Evolutionary conservation across 1,284 basidiomycete species (phyloP).

Genomic region (Tylopilus sp.): DNA sequence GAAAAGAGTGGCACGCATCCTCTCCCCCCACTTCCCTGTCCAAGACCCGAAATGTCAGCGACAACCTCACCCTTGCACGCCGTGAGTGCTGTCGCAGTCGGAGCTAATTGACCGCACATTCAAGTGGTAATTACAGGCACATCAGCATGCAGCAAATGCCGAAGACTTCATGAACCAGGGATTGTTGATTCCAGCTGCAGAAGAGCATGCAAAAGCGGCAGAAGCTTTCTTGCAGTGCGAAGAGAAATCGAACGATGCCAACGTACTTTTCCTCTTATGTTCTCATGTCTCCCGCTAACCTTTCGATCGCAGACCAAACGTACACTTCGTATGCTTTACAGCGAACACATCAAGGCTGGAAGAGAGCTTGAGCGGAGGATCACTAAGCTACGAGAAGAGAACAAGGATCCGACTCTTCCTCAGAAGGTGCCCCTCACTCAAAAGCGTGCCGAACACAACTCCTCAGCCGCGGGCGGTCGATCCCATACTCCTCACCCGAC

Average conservation of each 20-base stretch:
- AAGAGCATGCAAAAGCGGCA: slow-evolving; percentile 64
- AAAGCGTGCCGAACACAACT: slow-evolving; percentile 26
- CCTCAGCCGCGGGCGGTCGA: slow-evolving; percentile 22
- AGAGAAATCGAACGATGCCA: slow-evolving; percentile 65
- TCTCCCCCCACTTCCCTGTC: no score
- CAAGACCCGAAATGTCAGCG: slow-evolving; percentile 17
- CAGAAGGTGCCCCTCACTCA: slow-evolving; percentile 41
- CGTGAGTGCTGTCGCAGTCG: slow-evolving; percentile 16
- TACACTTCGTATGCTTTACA: slow-evolving; percentile 67
- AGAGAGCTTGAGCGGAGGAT: slow-evolving; percentile 70
- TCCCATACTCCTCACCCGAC: slow-evolving; percentile 30
- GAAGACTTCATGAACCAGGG: slow-evolving; percentile 64
- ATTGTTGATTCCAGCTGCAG: slow-evolving; percentile 62
- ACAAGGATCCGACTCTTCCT: slow-evolving; percentile 65
- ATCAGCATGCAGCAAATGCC: slow-evolving; percentile 75
- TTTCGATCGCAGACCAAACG: slow-evolving; percentile 58
- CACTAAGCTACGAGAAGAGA: slow-evolving; percentile 64
- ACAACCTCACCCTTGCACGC: slow-evolving; percentile 28
- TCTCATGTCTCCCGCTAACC: slow-evolving; percentile 14
- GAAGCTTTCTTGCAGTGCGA: slow-evolving; percentile 67
- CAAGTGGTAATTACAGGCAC: slow-evolving; percentile 51
- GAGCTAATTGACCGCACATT: neutral
- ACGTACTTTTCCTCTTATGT: slow-evolving; percentile 43
- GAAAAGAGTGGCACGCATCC: slow-evolving; percentile 6
- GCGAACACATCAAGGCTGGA: slow-evolving; percentile 63